A percentile compares a stretch with the other conserved stretches of the same genome.
These are phyloP conservation scores for Pichia sp. DNA, from an alignment of 1,139 yeast genomes.

Conservation along the genomic window DNA sequence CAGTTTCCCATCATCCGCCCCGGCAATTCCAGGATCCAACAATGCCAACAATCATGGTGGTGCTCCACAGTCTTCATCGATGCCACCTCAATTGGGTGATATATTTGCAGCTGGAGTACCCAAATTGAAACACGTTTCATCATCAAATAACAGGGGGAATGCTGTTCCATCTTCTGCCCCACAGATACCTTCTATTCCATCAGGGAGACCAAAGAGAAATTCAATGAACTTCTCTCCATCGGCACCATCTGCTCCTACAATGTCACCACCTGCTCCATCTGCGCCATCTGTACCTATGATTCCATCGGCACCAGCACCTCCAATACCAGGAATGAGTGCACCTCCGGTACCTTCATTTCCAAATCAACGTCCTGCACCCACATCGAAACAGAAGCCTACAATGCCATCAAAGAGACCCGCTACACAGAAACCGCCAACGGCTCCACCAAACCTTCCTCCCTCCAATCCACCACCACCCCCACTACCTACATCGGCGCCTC, in stretches of 20 bases:
- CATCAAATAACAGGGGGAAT: conserved; percentile 30
- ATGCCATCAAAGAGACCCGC: conserved; percentile 29
- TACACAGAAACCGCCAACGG: conserved; percentile 8
- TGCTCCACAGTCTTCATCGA: conserved; percentile 16
- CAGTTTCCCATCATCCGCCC: conserved; percentile 13
- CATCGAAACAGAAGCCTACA: conserved; percentile 22
- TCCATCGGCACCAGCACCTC: not conserved
- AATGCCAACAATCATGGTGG: not conserved
- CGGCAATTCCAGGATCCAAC: conserved; percentile 9
- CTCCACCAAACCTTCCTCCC: conserved; percentile 13
- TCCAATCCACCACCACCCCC: not conserved
- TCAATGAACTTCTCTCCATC: conserved; percentile 4
- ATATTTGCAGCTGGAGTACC: conserved; percentile 87
- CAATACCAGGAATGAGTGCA: conserved; percentile 7
- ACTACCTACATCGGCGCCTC: conserved; percentile 25
- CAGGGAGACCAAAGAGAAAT: conserved; percentile 10
- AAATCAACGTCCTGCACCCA: conserved; percentile 1
- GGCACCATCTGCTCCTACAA: conserved; percentile 14
- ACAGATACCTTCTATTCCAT: conserved; percentile 15
- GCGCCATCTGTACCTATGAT: conserved; percentile 4
- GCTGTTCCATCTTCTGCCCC: conserved; percentile 19
- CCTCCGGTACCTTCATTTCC: conserved; percentile 11
- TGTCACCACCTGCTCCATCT: conserved; percentile 15
- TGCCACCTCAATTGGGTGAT: conserved; percentile 59
- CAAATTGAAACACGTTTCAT: conserved; percentile 53